Base-by-base conservation (phyloP, 192 early-diverging fungal species). In the Coemansia brasiliensis region DNA sequence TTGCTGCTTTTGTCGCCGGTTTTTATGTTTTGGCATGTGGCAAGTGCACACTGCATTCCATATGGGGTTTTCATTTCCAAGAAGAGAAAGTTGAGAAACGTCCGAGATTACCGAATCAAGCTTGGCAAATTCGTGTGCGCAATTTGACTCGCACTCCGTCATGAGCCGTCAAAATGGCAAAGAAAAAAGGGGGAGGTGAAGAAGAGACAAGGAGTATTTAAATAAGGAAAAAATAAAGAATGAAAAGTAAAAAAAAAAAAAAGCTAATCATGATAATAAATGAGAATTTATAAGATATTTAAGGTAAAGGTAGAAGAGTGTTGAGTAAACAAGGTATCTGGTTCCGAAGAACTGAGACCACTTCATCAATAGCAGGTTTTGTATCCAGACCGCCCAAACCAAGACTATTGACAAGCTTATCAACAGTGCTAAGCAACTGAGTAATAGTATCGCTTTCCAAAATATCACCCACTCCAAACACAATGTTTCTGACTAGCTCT, bases 251-350 rank as follows among this genome's bases (percentile, higher is more conserved):
- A 25, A 27, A 50, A 10, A 50, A 4, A 2, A 35, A 6, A n/a
- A n/a, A n/a, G n/a, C n/a, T n/a, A n/a, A n/a, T n/a, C n/a, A n/a
- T n/a, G n/a, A n/a, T n/a, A n/a, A n/a, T n/a, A n/a, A n/a, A n/a
- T n/a, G n/a, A n/a, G n/a, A n/a, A n/a, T n/a, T n/a, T n/a, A n/a
- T n/a, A n/a, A n/a, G n/a, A n/a, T n/a, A n/a, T n/a, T 63, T 51
- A 77, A 20, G 74, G 68, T 11, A 67, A 60, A n/a, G 74, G 74
- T 26, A 77, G 22, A 4, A 71, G 42, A 0, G 74, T 67, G 49
- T 78, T 67, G 49, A 78, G 64, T 29, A 78, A 48, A 39, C 74
- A 78, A 1, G 74, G 74, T 4, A 71, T 60, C 39, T 78, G 68
- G 57, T 67, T 67, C 24, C 68, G 60, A n/a, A 78, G 57, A 38